Percentiles rank a stretch among this genome's conserved stretches.
Conservation (phyloP, 2,329 filamentous ascomycete genomes). For the Pseudonectria buxi region DNA sequence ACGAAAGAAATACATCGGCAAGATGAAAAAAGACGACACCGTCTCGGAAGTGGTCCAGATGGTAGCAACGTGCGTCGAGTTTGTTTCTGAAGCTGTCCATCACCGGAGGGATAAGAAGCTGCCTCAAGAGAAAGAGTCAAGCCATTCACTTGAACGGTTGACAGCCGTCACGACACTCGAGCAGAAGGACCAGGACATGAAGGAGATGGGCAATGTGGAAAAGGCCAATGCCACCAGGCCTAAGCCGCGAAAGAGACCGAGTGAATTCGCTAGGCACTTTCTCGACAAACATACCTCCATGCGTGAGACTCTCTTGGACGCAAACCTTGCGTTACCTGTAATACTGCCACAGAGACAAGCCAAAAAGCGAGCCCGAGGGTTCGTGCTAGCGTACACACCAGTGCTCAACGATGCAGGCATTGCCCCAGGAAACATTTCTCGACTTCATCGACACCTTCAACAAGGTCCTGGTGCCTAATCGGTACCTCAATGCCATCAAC, state of each 20-base stretch:
- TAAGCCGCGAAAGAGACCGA: neutral
- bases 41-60: too few relatives aligned
- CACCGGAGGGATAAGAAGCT: too few relatives aligned
- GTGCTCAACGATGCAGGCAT: slow-evolving; percentile 39
- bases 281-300: neutral
- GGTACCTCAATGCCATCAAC: slow-evolving; percentile 35
- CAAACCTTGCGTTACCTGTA: slow-evolving; percentile 30
- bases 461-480: slow-evolving; percentile 27
- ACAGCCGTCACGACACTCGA: too few relatives aligned
- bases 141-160: too few relatives aligned
- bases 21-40: too few relatives aligned
- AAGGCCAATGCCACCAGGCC: too few relatives aligned
- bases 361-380: slow-evolving; percentile 39
- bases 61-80: too few relatives aligned
- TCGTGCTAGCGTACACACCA: slow-evolving; percentile 47
- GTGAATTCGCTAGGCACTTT: neutral
- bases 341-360: slow-evolving; percentile 47
- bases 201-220: too few relatives aligned
- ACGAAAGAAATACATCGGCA: too few relatives aligned
- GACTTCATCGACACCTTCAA: slow-evolving; percentile 42
- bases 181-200: too few relatives aligned
- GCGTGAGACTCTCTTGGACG: neutral
- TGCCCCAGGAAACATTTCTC: slow-evolving; percentile 40
- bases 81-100: too few relatives aligned
- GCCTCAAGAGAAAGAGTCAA: too few relatives aligned